Evolutionary conservation across 805 yeast genomes (phyloP), one percentile per base, ranked within the genome.

Genomic region (Wickerhamiella occidentalis): DNA sequence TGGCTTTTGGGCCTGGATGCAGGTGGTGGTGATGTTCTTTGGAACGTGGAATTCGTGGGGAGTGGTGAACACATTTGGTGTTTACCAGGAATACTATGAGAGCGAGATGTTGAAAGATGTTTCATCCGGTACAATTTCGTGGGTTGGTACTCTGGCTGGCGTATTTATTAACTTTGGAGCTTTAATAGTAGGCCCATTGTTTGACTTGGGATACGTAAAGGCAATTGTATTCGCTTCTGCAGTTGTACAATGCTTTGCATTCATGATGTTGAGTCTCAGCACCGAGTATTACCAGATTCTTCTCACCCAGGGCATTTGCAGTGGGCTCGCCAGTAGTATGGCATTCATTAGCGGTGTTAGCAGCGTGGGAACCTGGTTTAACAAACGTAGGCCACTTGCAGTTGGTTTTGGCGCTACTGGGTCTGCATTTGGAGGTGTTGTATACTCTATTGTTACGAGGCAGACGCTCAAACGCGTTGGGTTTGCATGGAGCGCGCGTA

Each of bases 401-500:
- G 62, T 68, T 18, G 73, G 76, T 2, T 52, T 73, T 6, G 73
- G 73, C 0, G 71, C 76, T 1, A 58, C 71, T 7, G 79, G 79
- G 13, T 75, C 78, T 0, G 69, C 77, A 3, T 56, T 74, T 9
- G 80, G 80, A 3, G 77, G 78, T 12, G 61, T 73, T 47, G 49
- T 71, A 19, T 73, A 72, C 57, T 76, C 79, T 12, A 60, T 73
- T 40, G 64, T 72, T 65, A 66, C 75, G 15, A 67, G 72, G 40
- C 59, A 58, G 17, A 59, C 75, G 43, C 68, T 71, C 46, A 51
- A 55, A 6, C 56, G 61, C 12, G 66, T 74, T 21, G 81, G 81
- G 1, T 76, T 73, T 55, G 67, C 65, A 9, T 77, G 81, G 80
- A 72, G 77, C 3, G 65, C 74, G 40, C 65, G 82, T 46, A 64